These are phyloP conservation scores for Flammula alnicola DNA, from an alignment of 1,284 basidiomycete species.

Conservation along the genomic window DNA sequence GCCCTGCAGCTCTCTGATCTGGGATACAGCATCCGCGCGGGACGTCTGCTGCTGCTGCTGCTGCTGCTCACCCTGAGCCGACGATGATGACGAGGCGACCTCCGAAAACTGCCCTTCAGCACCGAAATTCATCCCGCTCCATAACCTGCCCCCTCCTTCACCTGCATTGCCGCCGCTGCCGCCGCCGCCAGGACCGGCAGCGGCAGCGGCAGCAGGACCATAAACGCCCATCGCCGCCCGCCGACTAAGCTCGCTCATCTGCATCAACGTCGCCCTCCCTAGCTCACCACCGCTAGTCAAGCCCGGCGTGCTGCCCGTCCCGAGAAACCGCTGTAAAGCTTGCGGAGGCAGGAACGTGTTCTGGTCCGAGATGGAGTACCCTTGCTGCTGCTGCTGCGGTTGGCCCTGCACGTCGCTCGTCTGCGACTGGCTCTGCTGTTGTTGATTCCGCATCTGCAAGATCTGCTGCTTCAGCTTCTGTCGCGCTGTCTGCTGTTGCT, in stretches of 20 bases:
- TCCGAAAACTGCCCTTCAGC: neutral
- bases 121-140: constrained; percentile 29
- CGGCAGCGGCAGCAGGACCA: no score
- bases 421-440: no score
- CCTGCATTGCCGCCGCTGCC: no score
- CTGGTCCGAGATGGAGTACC: constrained; percentile 20
- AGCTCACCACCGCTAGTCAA: constrained; percentile 54
- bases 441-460: constrained; percentile 6
- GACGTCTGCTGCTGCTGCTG: neutral
- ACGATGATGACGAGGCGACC: no score
- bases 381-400: constrained; percentile 6
- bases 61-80: neutral
- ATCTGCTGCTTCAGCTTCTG: constrained; percentile 7
- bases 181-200: no score
- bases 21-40: constrained; percentile 3
- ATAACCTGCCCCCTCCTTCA: no score
- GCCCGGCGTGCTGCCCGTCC: no score
- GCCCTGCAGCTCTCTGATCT: constrained; percentile 5
- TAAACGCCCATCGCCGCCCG: constrained; percentile 40
- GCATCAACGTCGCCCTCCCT: constrained; percentile 61
- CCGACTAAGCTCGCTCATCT: constrained; percentile 77
- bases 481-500: constrained; percentile 1
- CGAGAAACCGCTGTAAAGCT: constrained; percentile 63
- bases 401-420: neutral
- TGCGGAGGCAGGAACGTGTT: constrained; percentile 62